Base-by-base conservation (phyloP, 768 basidiomycete genomes). In the Trametes cinnabarina region DNA sequence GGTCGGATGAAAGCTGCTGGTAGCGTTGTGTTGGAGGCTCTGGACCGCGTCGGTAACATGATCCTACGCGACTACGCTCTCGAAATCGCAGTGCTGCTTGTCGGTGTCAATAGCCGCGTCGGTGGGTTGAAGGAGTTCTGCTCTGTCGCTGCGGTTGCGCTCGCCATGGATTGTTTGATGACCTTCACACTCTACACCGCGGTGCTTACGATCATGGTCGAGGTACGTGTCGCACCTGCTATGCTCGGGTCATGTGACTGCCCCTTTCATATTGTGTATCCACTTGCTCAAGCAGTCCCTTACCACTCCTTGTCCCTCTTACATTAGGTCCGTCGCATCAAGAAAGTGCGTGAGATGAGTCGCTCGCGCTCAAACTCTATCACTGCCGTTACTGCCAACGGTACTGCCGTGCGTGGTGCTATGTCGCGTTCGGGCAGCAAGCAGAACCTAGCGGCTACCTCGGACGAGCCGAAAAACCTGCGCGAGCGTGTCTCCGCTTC, bases 21-120 rank as follows among this genome's bases (percentile, higher is more conserved):
- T 17, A 86, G 89, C 55, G 86, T 98, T 48, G 86, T 98, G 47
- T 82, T 92, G 10, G 90, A 93, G 63, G 89, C 91, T 0, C 82
- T 98, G 49, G 81, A 84, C 48, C 79, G 82, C 23, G 89, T 87
- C 10, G 96, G 94, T 57, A 81, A 84, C 17, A 81, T 84, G 48
- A 94, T 98, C 66, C 84, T 99, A 50, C 80, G 95, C 28, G 97
- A 99, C 70, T 99, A 97, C 62, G 85, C 86, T 4, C 80, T 99
- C 48, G 97, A 99, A 66, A 87, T 98, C 44, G 90, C 85, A 4
- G 93, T 98, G 2, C 82, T 99, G 4, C 74, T 88, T 43, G 81
- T 95, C 41, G 97, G 97, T 2, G 94, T 93, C 2, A 85, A 88
- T 64, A 87, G 86, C 60, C 87, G 86, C 42, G 93, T 98, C 25